A percentile compares a stretch with the other conserved stretches of the same genome.
These are phyloP conservation scores for Sherardia arvensis DNA, from an alignment of 257 asterid species.

Conservation along the genomic window DNA sequence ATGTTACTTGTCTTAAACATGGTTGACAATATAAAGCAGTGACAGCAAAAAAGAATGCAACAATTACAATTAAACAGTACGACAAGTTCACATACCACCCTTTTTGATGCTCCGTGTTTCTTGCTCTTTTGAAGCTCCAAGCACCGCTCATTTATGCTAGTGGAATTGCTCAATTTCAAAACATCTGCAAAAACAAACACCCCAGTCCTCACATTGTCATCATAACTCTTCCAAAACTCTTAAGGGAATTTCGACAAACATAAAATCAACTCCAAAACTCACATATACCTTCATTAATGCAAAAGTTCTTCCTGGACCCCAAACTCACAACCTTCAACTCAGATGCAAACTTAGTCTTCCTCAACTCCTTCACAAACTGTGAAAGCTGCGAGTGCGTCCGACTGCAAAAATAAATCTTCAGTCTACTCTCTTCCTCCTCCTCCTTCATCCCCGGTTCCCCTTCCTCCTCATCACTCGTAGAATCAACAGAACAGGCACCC, in stretches of 20 bases:
- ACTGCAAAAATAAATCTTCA: constrained; percentile 81
- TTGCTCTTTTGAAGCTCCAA: constrained; percentile 81
- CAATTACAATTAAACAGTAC: not conserved
- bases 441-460: constrained; percentile 28
- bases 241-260: not conserved
- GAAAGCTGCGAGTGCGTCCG: constrained; percentile 98
- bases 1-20: not conserved
- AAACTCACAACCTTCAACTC: constrained; percentile 73
- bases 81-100: constrained; percentile 39
- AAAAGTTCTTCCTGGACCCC: constrained; percentile 88
- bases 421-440: constrained; percentile 47
- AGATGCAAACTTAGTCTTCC: constrained; percentile 64
- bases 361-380: constrained; percentile 88
- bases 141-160: constrained; percentile 81
- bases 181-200: constrained; percentile 48
- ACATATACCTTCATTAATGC: constrained; percentile 86
- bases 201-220: constrained; percentile 6
- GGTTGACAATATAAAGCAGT: not conserved
- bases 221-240: not conserved
- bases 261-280: not conserved
- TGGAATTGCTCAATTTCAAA: constrained; percentile 52
- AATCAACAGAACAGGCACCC: constrained; percentile 30
- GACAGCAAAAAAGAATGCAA: not conserved
- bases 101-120: constrained; percentile 47
- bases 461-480: constrained; percentile 71